Conservation (phyloP, 2,329 filamentous ascomycete genomes). For the Hortaea sp. region DNA sequence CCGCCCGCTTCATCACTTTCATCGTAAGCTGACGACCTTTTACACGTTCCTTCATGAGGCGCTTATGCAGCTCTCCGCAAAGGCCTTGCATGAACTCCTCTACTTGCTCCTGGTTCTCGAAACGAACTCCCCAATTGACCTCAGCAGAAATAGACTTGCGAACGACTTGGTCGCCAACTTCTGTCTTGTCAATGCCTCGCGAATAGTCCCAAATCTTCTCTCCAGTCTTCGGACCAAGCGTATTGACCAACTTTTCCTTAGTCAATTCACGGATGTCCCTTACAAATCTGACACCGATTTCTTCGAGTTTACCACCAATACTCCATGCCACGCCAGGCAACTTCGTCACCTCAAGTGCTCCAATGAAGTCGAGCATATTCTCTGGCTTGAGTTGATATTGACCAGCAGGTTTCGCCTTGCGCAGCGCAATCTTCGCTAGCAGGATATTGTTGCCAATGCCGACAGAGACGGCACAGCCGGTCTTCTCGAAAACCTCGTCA, state of each 20-base stretch:
- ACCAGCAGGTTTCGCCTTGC: slow-evolving; percentile 88
- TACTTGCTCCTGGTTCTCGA: slow-evolving; percentile 82
- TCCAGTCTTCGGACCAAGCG: slow-evolving; percentile 83
- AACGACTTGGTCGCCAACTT: slow-evolving; percentile 75
- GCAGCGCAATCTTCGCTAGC: slow-evolving; percentile 79
- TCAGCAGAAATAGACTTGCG: slow-evolving; percentile 95
- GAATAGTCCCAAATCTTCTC: slow-evolving; percentile 85
- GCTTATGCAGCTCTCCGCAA: slow-evolving; percentile 71
- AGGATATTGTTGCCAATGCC: slow-evolving; percentile 88
- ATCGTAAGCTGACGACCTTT: slow-evolving; percentile 82
- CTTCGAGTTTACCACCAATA: slow-evolving; percentile 77
- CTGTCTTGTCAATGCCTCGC: slow-evolving; percentile 72
- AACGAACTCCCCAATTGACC: slow-evolving; percentile 96
- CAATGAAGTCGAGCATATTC: slow-evolving; percentile 65
- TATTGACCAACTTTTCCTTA: slow-evolving; percentile 62
- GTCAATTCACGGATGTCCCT: slow-evolving; percentile 70
- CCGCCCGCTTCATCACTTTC: slow-evolving; percentile 84
- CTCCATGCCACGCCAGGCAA: slow-evolving; percentile 90
- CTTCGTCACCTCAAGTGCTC: slow-evolving; percentile 64
- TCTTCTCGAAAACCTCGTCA: slow-evolving; percentile 59
- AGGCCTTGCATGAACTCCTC: slow-evolving; percentile 84
- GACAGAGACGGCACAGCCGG: slow-evolving; percentile 80
- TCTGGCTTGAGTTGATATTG: slow-evolving; percentile 83
- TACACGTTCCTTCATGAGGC: slow-evolving; percentile 72
- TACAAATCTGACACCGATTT: slow-evolving; percentile 71